Percentiles rank a stretch among this genome's conserved stretches.
Evolutionary conservation across 192 early-diverging fungal species (phyloP).

Genomic region (Obelidium mucronatum): DNA sequence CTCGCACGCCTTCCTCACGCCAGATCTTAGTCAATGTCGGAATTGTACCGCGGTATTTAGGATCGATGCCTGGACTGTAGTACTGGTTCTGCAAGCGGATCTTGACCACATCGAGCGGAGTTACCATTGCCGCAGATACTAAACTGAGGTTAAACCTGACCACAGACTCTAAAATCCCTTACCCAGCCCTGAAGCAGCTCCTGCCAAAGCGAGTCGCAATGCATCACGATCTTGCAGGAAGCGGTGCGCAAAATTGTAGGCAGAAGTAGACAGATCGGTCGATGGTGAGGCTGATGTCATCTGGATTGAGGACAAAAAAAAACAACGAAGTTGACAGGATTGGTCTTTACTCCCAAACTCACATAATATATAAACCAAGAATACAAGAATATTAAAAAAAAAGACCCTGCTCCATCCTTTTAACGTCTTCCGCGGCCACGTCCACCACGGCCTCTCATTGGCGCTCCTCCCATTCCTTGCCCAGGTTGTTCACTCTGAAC

Average conservation of each 20-base stretch:
- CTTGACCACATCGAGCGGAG: conserved; percentile 95
- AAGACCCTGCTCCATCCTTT: background rate
- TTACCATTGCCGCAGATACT: conserved; percentile 83
- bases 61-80: conserved; percentile 35
- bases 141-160: conserved; percentile 22
- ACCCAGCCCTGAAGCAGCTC: conserved; percentile 73
- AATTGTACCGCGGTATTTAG: conserved; percentile 68
- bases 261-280: background rate
- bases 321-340: background rate
- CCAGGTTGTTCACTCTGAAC: conserved; percentile 80
- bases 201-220: conserved; percentile 64
- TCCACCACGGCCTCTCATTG: conserved; percentile 45
- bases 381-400: background rate
- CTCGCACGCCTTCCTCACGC: conserved; percentile 82
- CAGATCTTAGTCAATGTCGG: conserved; percentile 76
- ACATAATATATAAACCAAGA: background rate
- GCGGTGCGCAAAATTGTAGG: background rate
- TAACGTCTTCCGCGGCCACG: conserved; percentile 45
- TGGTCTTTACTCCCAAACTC: too few relatives aligned
- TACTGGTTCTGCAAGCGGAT: conserved; percentile 90
- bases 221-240: background rate
- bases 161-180: background rate
- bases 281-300: background rate
- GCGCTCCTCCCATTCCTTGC: conserved; percentile 15
- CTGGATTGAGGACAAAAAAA: background rate